phyloP scores from a whole-genome alignment of 139 green algal genomes.

The Nannochloris sp. region DNA sequence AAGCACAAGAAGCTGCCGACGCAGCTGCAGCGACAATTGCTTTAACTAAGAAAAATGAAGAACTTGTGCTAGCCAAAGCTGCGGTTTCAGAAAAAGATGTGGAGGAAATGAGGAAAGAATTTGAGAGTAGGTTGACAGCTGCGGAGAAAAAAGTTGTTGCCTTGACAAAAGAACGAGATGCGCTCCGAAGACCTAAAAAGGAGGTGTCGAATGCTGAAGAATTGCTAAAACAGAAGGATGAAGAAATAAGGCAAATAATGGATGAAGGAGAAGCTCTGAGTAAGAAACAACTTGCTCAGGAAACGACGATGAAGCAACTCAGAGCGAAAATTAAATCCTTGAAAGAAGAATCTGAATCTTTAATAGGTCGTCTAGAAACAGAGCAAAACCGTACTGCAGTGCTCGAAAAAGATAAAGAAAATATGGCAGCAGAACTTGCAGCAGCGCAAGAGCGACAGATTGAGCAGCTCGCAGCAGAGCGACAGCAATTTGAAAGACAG shows the following conservation, averaged over 20 bases:
- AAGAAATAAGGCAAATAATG: slow-evolving; percentile 74
- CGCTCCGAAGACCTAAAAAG: slow-evolving; percentile 62
- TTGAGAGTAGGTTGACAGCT: slow-evolving; percentile 40
- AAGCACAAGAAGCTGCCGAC: slow-evolving; percentile 36
- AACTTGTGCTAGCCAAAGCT: slow-evolving; percentile 49
- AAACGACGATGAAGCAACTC: slow-evolving; percentile 69
- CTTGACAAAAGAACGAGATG: slow-evolving; percentile 88
- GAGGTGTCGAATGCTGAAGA: slow-evolving; percentile 50
- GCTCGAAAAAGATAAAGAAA: slow-evolving; percentile 9
- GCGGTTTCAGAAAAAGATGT: slow-evolving; percentile 48
- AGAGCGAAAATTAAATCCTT: slow-evolving; percentile 40
- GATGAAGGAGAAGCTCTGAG: slow-evolving; percentile 69
- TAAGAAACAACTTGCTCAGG: slow-evolving; percentile 71
- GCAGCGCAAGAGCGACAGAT: slow-evolving; percentile 32
- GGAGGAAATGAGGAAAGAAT: slow-evolving; percentile 45
- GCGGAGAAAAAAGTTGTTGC: slow-evolving; percentile 67
- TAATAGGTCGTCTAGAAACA: background rate
- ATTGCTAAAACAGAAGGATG: slow-evolving; percentile 87
- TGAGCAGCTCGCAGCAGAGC: slow-evolving; percentile 48
- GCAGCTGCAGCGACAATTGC: slow-evolving; percentile 16
- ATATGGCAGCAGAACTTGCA: slow-evolving; percentile 42
- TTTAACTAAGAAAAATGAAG: slow-evolving; percentile 59
- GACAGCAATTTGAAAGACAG: slow-evolving; percentile 43
- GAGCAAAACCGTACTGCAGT: slow-evolving; percentile 12
- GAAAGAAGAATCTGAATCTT: slow-evolving; percentile 34